A percentile compares a stretch with the other conserved stretches of the same genome.
Conservation (phyloP, 2,329 filamentous ascomycete genomes). For the Pseudocercospora fijiensis region DNA sequence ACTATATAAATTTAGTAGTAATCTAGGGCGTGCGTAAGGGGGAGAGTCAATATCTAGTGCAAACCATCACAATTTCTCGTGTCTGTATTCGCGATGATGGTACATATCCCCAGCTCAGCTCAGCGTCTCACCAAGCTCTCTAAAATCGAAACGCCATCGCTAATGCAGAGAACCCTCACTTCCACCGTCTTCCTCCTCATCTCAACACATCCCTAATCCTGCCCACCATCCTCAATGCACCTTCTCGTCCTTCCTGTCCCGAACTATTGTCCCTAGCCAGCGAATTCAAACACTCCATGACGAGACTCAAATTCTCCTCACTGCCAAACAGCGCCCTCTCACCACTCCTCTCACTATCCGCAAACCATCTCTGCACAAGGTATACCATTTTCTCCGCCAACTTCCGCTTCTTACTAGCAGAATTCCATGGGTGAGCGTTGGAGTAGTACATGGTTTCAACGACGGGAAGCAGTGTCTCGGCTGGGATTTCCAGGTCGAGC, state of each 20-base stretch:
- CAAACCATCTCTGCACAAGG: slow-evolving; percentile 61
- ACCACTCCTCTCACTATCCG: slow-evolving; percentile 55
- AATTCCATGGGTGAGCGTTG: slow-evolving; percentile 62
- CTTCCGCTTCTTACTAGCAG: slow-evolving; percentile 52
- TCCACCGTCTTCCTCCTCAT: slow-evolving; percentile 6
- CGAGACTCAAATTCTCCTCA: slow-evolving; percentile 54
- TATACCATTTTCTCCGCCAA: slow-evolving; percentile 64
- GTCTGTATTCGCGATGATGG: no score
- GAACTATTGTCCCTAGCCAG: slow-evolving; percentile 29
- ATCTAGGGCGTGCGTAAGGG: no score
- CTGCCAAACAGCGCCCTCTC: slow-evolving; percentile 58
- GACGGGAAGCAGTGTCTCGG: slow-evolving; percentile 61
- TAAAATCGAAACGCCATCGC: slow-evolving; percentile 13
- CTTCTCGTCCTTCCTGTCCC: slow-evolving; percentile 24
- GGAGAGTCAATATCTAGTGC: no score
- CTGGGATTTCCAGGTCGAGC: slow-evolving; percentile 60
- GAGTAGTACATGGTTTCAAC: slow-evolving; percentile 67
- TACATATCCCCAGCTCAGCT: not conserved
- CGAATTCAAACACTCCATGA: slow-evolving; percentile 34
- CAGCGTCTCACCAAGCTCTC: not conserved
- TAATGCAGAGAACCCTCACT: slow-evolving; percentile 11
- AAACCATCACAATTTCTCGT: no score
- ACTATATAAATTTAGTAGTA: no score
- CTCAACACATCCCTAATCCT: slow-evolving; percentile 20
- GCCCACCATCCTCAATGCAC: slow-evolving; percentile 25